Conservation (phyloP, 495 filamentous ascomycete species). For the Aspergillus leporis region DNA sequence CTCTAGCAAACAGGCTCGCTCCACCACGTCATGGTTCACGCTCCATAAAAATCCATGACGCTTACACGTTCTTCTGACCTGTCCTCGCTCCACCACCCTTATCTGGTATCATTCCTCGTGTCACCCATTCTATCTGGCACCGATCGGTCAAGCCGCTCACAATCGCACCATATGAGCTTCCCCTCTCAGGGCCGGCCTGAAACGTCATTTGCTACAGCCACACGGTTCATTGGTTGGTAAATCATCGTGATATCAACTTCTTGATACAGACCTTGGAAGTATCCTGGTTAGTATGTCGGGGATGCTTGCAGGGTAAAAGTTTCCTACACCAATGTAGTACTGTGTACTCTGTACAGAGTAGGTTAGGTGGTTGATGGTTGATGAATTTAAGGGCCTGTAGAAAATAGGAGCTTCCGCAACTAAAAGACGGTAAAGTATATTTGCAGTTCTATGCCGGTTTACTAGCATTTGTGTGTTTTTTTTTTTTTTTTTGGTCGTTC, state of each 20-base stretch:
- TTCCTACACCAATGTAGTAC: too few species aligned
- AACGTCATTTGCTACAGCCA: neutral
- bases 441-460: too few species aligned
- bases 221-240: neutral
- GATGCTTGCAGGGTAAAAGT: too few species aligned
- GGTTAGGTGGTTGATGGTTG: too few species aligned
- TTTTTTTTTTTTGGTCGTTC: too few species aligned
- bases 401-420: too few species aligned
- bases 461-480: too few species aligned
- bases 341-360: too few species aligned
- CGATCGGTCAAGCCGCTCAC: slow-evolving; percentile 3
- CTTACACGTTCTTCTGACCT: slow-evolving; percentile 1
- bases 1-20: neutral
- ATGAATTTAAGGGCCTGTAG: neutral
- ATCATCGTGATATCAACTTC: slow-evolving; percentile 1
- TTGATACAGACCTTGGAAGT: neutral
- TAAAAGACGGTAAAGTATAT: too few species aligned
- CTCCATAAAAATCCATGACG: neutral
- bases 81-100: neutral
- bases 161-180: neutral
- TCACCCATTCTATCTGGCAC: neutral
- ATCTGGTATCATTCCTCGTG: neutral
- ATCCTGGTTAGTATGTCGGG: neutral
- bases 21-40: neutral
- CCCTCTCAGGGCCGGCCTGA: neutral